Percentiles rank a stretch among this genome's conserved stretches.
Conservation (phyloP, 1,139 yeast species). For the Zygoascus hellenicus region DNA sequence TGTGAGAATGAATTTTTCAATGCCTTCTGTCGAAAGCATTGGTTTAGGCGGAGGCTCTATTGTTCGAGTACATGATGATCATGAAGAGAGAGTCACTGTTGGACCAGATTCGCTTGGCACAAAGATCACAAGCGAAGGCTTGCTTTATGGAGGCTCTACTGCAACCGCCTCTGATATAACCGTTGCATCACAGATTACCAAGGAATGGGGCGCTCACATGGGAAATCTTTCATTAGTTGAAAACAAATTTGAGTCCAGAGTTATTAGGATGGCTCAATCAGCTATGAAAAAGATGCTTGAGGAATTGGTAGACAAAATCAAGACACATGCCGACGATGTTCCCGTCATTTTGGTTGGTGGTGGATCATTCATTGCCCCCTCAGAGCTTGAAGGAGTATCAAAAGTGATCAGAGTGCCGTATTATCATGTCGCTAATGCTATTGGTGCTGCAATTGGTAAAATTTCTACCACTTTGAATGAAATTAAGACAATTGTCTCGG, state of each 20-base stretch:
- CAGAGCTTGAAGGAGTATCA: slow-evolving; percentile 37
- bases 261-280: slow-evolving; percentile 19
- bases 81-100: slow-evolving; percentile 24
- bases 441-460: slow-evolving; percentile 44
- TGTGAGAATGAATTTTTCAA: slow-evolving; percentile 40
- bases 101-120: slow-evolving; percentile 44
- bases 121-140: slow-evolving; percentile 31
- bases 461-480: slow-evolving; percentile 28
- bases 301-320: slow-evolving; percentile 38
- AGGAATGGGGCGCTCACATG: slow-evolving; percentile 1
- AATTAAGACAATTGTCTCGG: slow-evolving; percentile 9
- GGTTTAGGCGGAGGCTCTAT: slow-evolving; percentile 45
- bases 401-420: slow-evolving; percentile 38
- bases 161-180: slow-evolving; percentile 38
- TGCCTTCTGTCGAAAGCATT: slow-evolving; percentile 43
- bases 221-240: slow-evolving; percentile 7
- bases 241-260: slow-evolving; percentile 8
- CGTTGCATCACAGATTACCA: slow-evolving; percentile 20
- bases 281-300: slow-evolving; percentile 33
- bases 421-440: slow-evolving; percentile 42
- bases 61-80: slow-evolving; percentile 25
- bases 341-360: slow-evolving; percentile 44
- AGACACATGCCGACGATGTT: slow-evolving; percentile 39
- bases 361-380: slow-evolving; percentile 41
- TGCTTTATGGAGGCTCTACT: slow-evolving; percentile 39